These are phyloP conservation scores for Colletotrichum sp. DNA, from an alignment of 2,329 filamentous ascomycete species.

Conservation along the genomic window DNA sequence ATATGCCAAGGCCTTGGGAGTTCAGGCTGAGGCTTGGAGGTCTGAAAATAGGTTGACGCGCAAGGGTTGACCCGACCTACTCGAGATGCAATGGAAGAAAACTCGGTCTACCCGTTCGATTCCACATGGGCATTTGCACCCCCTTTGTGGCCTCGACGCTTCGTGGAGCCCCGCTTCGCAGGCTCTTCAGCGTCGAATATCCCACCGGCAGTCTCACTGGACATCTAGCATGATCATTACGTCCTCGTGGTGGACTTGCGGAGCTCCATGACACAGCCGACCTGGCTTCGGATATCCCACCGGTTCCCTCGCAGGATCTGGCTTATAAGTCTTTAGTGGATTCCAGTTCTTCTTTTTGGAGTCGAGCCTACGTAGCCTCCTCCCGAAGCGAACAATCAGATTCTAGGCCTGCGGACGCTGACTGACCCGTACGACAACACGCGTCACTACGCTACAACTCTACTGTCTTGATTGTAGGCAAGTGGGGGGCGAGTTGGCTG, in stretches of 20 bases:
- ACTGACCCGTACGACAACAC: not conserved
- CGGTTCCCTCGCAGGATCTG: rapidly evolving
- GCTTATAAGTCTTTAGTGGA: not conserved
- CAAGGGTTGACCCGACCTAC: not conserved
- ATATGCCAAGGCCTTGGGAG: rapidly evolving
- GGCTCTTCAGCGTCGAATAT: not conserved
- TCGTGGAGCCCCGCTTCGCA: not conserved
- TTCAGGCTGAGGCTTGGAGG: not conserved
- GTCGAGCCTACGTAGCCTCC: rapidly evolving
- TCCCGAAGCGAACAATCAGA: not conserved
- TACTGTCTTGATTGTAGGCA: not conserved
- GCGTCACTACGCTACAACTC: not conserved
- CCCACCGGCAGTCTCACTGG: not conserved
- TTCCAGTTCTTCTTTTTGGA: not conserved
- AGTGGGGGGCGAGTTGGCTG: rapidly evolving
- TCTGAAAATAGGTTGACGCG: not conserved
- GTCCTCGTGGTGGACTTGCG: not conserved
- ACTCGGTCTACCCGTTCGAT: not conserved
- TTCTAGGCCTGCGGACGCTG: rapidly evolving
- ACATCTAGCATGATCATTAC: not conserved
- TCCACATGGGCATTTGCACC: rapidly evolving
- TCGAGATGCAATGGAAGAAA: not conserved
- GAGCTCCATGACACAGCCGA: not conserved
- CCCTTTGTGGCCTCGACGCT: not conserved
- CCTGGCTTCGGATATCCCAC: not conserved